Evolutionary conservation across 257 asterid genomes (phyloP).

Genomic region (Solanum chmielewskii): DNA sequence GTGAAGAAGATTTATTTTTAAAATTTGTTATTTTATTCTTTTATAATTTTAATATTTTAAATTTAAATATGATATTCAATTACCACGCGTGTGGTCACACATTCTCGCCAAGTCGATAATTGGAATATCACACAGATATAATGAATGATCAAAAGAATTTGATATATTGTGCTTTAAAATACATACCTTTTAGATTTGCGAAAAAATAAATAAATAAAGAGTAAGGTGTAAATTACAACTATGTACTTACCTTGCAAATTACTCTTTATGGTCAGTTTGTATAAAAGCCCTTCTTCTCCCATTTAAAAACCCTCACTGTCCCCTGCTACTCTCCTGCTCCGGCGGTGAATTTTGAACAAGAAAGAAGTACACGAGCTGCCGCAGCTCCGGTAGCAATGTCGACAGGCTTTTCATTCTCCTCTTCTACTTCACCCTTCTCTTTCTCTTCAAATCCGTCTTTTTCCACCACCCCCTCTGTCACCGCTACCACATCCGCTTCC

Average conservation of each 20-base stretch:
- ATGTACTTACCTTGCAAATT: neutral
- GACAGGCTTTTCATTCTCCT: slow-evolving; percentile 36
- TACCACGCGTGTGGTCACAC: neutral
- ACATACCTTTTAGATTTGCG: too few species aligned
- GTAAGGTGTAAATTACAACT: neutral
- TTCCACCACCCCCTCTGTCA: neutral
- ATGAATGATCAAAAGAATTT: neutral
- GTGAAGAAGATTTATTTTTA: neutral
- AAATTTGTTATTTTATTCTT: too few species aligned
- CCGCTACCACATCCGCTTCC: neutral
- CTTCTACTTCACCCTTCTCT: slow-evolving; percentile 3
- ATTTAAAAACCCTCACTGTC: neutral
- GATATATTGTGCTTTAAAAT: neutral
- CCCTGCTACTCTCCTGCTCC: neutral
- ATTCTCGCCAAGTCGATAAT: neutral
- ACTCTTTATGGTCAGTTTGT: neutral
- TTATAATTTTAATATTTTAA: too few species aligned
- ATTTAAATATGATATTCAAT: too few species aligned
- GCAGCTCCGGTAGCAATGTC: slow-evolving; percentile 16
- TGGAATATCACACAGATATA: neutral
- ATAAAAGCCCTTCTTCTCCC: neutral
- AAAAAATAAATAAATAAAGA: neutral
- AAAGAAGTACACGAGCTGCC: neutral
- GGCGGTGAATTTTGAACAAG: neutral
- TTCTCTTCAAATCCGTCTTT: neutral